Conservation (phyloP, 495 filamentous ascomycete species). For the Bombardia bombarda region DNA sequence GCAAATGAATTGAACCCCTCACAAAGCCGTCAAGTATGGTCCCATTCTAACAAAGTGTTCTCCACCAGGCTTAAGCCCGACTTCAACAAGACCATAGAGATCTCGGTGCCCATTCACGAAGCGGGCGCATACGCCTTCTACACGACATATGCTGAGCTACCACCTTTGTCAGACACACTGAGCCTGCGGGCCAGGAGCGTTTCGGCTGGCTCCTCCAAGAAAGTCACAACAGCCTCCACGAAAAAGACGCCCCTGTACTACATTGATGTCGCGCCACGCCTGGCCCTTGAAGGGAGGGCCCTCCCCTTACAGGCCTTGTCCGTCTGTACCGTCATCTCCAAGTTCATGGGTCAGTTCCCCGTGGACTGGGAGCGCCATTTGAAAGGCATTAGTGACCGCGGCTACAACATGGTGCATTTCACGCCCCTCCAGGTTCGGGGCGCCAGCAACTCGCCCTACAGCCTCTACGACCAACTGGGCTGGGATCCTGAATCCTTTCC, state of each 20-base stretch:
- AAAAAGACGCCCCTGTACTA: conserved; percentile 72
- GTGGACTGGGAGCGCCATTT: conserved; percentile 84
- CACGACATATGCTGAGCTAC: conserved; percentile 82
- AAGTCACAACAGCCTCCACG: too few relatives aligned
- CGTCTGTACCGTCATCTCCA: conserved; percentile 90
- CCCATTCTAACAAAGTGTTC: not conserved
- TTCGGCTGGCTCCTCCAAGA: conserved; percentile 14
- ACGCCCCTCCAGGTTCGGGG: conserved; percentile 88
- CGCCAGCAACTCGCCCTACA: conserved; percentile 91
- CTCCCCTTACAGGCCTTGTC: conserved; percentile 81
- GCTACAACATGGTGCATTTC: conserved; percentile 99
- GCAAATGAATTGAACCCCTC: too few relatives aligned
- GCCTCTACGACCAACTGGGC: conserved; percentile 80
- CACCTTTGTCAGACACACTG: conserved; percentile 58
- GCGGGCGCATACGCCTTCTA: conserved; percentile 97
- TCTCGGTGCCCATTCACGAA: conserved; percentile 72
- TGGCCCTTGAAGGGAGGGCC: conserved; percentile 59
- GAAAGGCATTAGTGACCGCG: conserved; percentile 73
- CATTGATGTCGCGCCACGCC: conserved; percentile 83
- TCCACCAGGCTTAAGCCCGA: conserved; percentile 69
- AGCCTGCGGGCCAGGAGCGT: too few relatives aligned
- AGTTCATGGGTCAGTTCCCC: conserved; percentile 93
- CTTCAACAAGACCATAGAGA: conserved; percentile 85
- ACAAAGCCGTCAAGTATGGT: not conserved
- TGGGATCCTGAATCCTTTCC: conserved; percentile 84